These are phyloP conservation scores for Aspergillus fijiensis DNA, from an alignment of 2,329 filamentous ascomycete species.

Conservation along the genomic window DNA sequence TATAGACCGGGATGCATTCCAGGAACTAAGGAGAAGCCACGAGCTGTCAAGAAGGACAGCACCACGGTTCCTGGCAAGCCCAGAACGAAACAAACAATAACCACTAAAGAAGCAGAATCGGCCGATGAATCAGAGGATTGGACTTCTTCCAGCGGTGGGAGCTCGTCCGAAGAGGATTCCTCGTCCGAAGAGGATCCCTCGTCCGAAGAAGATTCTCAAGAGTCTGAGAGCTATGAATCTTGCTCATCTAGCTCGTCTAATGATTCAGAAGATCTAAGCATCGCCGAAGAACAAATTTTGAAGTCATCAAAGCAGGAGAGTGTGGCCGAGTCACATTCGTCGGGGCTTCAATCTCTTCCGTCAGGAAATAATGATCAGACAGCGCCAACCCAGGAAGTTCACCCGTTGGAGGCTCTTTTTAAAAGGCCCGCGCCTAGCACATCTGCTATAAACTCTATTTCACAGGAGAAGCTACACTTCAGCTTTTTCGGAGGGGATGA, in stretches of 20 bases:
- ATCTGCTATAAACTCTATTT: constrained; percentile 36
- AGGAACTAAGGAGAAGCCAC: constrained; percentile 33
- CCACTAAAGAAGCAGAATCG: constrained; percentile 15
- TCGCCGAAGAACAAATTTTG: constrained; percentile 21
- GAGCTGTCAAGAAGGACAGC: constrained; percentile 16
- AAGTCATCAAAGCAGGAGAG: constrained; percentile 4
- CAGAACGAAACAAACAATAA: constrained; percentile 18
- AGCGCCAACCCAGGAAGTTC: constrained; percentile 51
- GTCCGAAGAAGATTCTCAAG: constrained; percentile 27
- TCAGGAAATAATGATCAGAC: constrained; percentile 6
- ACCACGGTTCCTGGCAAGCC: constrained; percentile 10
- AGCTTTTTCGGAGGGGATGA: constrained; percentile 70
- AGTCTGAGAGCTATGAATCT: constrained; percentile 28
- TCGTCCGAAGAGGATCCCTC: constrained; percentile 28
- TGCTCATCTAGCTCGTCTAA: constrained; percentile 27
- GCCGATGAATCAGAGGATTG: constrained; percentile 32
- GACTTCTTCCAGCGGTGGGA: constrained; percentile 38
- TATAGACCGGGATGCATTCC: constrained; percentile 32
- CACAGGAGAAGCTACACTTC: constrained; percentile 61
- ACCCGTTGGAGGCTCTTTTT: constrained; percentile 90
- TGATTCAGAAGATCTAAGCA: constrained; percentile 29
- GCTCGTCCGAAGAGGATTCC: constrained; percentile 25
- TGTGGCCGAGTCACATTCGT: constrained; percentile 10
- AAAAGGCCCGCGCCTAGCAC: constrained; percentile 61
- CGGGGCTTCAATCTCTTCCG: constrained; percentile 16